Percentiles rank a stretch among this genome's conserved stretches.
Conservation (phyloP, 1,284 basidiomycete species). For the Somion occarium region DNA sequence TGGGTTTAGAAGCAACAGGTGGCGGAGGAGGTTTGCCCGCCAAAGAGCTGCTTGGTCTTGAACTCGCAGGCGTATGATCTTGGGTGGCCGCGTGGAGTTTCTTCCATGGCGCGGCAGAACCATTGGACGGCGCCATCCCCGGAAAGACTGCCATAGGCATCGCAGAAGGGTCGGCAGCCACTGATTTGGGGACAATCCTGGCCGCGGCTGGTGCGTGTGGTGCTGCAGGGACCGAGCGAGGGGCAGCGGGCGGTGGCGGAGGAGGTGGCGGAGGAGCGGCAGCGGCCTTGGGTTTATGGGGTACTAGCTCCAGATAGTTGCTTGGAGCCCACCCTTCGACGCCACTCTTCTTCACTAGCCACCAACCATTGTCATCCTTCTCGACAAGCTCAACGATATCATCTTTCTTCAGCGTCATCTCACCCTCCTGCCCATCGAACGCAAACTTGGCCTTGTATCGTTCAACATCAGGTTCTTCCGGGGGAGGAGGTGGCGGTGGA, state of each 20-base stretch:
- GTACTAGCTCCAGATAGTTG: constrained; percentile 85
- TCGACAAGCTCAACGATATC: constrained; percentile 90
- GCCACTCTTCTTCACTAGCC: constrained; percentile 87
- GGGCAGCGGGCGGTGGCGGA: constrained; percentile 50
- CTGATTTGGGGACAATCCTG: constrained; percentile 32
- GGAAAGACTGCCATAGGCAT: constrained; percentile 74
- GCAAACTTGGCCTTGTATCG: constrained; percentile 85
- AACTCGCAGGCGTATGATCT: constrained; percentile 45
- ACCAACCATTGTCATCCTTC: constrained; percentile 96
- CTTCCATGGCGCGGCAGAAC: constrained; percentile 72
- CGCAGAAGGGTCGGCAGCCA: constrained; percentile 51
- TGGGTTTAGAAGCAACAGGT: constrained; percentile 51
- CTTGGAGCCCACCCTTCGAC: constrained; percentile 93
- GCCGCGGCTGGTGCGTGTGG: constrained; percentile 32
- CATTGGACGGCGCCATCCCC: constrained; percentile 60
- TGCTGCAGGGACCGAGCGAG: constrained; percentile 23
- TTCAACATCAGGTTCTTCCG: constrained; percentile 64
- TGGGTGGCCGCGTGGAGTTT: constrained; percentile 37
- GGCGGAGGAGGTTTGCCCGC: constrained; percentile 45
- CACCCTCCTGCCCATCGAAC: constrained; percentile 89
- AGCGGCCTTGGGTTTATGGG: constrained; percentile 53
- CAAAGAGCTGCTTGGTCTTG: constrained; percentile 51
- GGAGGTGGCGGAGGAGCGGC: constrained; percentile 66
- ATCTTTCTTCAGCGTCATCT: constrained; percentile 88
- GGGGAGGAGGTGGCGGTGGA: constrained; percentile 44